Evolutionary conservation across 768 basidiomycete species (phyloP).

Genomic region (Suillus tomentosus): DNA sequence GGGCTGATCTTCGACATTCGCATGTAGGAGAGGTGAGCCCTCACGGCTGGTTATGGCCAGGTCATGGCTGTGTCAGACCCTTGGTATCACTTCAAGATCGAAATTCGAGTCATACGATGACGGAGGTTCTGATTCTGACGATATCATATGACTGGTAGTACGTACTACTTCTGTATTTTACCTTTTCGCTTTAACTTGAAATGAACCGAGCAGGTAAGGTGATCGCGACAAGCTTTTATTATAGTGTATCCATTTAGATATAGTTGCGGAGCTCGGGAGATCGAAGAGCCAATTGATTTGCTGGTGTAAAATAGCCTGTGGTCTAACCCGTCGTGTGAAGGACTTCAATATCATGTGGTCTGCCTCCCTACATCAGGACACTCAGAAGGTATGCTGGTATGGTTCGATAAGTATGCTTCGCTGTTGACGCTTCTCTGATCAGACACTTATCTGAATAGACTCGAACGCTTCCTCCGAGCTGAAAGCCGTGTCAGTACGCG

Average conservation of each 20-base stretch:
- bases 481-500: neutral
- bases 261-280: neutral
- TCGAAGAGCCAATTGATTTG: neutral
- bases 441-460: neutral
- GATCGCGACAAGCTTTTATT: neutral
- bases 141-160: neutral
- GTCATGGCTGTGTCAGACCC: neutral
- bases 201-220: neutral
- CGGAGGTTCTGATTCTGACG: neutral
- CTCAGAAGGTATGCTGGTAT: neutral
- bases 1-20: constrained; percentile 4
- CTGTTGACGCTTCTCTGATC: neutral
- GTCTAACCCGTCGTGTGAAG: neutral
- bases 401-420: neutral
- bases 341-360: neutral
- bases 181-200: constrained; percentile 7
- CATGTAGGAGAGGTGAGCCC: constrained; percentile 5
- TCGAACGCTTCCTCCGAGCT: neutral
- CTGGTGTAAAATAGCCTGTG: neutral
- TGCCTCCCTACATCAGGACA: neutral
- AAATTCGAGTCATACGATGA: neutral
- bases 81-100: neutral
- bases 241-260: neutral
- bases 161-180: neutral
- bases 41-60: neutral